Base-by-base conservation (phyloP, 2,329 filamentous ascomycete species). In the Teratosphaeria viscida region DNA sequence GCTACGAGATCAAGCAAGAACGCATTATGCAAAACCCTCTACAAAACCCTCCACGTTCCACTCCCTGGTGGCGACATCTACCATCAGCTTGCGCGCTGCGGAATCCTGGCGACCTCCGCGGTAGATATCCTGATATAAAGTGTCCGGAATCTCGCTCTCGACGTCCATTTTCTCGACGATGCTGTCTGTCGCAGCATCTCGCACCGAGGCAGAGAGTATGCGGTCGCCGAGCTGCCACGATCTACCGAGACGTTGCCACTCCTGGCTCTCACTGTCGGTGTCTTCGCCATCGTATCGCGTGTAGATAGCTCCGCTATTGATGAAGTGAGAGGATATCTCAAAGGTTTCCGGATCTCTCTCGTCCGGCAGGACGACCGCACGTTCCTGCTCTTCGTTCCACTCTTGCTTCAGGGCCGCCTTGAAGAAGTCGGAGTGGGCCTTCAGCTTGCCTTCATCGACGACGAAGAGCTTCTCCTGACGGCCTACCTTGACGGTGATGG, bases 171-270 rank as follows among this genome's bases (percentile, higher is more conserved):
- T 19, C 19, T 60, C 59, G 23, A 54, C n/a, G 49, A 60, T 37
- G 43, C 14, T 47, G 43, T 19, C 43, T 23, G 16, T 8, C 7
- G n/a, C 14, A 2, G 59, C 59, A 32, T 60, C 55, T 49, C 37
- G 37, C 29, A 54, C 54, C 2, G 55, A 52, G 6, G 23, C 2
- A 32, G 26, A 6, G 58, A 60, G 11, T 23, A 43, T 5, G 57
- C n/a, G 2, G 5, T 60, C 58, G 4, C 58, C 58, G 29, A 60
- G 5, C 5, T 23, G 47, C 58, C 58, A 60, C 8, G 34, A 39
- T 5, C 39, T 26, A 2, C 55, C 55, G 8, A 60, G 47, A n/a
- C 26, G 29, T 2, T 4, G 11, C 52, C 52, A 54, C 52, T 2
- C 52, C 1, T 6, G 14, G 26, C 19, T 34, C 8, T 54, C 52